These are phyloP conservation scores for Xylaria telfairii DNA, from an alignment of 495 filamentous ascomycete species.

Conservation along the genomic window DNA sequence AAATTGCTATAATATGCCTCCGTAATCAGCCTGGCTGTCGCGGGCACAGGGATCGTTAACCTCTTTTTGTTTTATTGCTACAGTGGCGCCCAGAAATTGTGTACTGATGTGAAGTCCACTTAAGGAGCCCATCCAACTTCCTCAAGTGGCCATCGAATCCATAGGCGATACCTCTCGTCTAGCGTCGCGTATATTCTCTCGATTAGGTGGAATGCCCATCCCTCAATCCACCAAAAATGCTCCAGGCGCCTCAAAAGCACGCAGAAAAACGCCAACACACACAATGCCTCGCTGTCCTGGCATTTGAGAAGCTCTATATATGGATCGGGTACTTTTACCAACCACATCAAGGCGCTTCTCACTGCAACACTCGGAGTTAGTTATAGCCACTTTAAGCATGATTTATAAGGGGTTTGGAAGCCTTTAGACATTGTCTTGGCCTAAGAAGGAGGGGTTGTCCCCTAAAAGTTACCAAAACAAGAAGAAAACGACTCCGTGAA, in stretches of 20 bases:
- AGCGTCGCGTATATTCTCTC: conserved; percentile 42
- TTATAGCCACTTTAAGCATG: too few species aligned
- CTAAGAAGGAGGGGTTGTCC: too few species aligned
- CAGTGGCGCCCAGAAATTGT: neutral
- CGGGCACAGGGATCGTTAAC: neutral
- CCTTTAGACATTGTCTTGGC: too few species aligned
- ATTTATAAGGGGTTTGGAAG: too few species aligned
- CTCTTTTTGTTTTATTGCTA: neutral
- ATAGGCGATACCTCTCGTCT: conserved; percentile 47
- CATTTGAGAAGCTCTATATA: conserved; percentile 43
- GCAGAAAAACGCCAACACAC: conserved; percentile 50
- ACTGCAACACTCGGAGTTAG: too few species aligned
- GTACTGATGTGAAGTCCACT: neutral
- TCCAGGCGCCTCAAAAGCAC: conserved; percentile 46
- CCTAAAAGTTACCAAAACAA: too few species aligned
- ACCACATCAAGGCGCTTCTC: conserved; percentile 48
- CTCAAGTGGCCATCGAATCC: conserved; percentile 52
- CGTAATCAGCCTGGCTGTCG: neutral
- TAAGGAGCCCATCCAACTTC: conserved; percentile 47
- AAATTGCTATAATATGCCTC: neutral
- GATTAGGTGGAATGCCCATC: conserved; percentile 47
- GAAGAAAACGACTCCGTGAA: too few species aligned
- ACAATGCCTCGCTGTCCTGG: conserved; percentile 44
- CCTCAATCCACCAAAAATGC: conserved; percentile 51
- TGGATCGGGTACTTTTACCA: conserved; percentile 39